Conservation (phyloP, 345 rosid genomes). For the Camelina neglecta region DNA sequence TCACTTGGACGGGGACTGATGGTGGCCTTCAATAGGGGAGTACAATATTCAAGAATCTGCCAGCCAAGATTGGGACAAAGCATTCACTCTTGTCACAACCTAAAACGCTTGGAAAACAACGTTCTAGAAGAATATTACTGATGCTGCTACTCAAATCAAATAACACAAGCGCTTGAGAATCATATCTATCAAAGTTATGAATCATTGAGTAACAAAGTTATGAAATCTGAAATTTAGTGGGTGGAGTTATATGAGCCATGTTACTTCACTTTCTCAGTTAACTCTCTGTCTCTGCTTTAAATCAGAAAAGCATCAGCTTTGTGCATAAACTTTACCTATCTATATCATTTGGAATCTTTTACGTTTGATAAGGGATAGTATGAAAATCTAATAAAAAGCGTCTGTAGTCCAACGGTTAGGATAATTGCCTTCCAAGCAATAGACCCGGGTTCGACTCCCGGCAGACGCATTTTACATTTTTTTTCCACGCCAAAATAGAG, state of each 20-base stretch:
- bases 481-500: not conserved
- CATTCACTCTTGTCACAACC: conserved; percentile 45
- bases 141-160: not conserved
- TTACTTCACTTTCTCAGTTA: not conserved
- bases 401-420: conserved; percentile 62
- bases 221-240: not conserved
- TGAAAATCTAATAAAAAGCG: not conserved
- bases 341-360: not conserved
- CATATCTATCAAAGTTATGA: not conserved
- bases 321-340: not conserved
- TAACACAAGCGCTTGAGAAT: conserved; percentile 2
- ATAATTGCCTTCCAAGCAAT: conserved; percentile 90
- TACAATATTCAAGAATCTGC: conserved; percentile 52
- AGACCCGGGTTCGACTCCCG: conserved; percentile 96
- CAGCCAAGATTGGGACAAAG: conserved; percentile 54
- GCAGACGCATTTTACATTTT: conserved; percentile 52
- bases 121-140: conserved; percentile 23
- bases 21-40: conserved; percentile 52
- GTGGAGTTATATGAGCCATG: not conserved
- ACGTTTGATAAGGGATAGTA: not conserved
- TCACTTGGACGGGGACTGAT: conserved; percentile 56
- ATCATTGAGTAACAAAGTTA: not conserved
- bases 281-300: not conserved
- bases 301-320: not conserved
- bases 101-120: not conserved